Evolutionary conservation across 2,329 filamentous ascomycete genomes (phyloP), one percentile per base, ranked within the genome.

Genomic region (Colletotrichum liriopes): DNA sequence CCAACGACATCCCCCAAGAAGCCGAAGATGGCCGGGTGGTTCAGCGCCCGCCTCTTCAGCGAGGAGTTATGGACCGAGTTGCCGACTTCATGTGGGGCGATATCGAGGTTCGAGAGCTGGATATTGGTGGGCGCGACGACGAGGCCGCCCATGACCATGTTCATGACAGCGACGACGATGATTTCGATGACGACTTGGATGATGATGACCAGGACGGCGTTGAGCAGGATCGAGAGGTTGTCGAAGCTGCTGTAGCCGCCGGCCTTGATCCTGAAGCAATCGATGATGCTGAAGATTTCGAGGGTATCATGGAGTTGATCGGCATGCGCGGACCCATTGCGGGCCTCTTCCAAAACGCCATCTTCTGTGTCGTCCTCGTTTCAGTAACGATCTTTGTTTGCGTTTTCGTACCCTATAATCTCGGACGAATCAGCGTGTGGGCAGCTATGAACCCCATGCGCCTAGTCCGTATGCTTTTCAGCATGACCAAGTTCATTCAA

Each of bases 281-380:
- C 52, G 93, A 95, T 54, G 93, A 98, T 76, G 93, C 93, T 12
- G 96, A 99, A 82, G 96, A 99, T 78, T 91, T 99, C 20, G 96
- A 99, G 80, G 96, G 96, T 0, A 94, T 99, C 64, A 91, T 99
- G 86, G 96, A 99, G 81, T 89, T 99, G 20, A 93, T 99, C 71
- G 96, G 96, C 47, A 97, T 99, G 93, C 94, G 97, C 78, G 96
- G 96, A 0, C 96, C 96, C 0, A 87, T 99, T 3, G 92, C 93
- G 18, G 95, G 94, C 3, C 88, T 99, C 7, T 91, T 98, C 76
- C 96, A 99, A 78, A 99, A 99, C 76, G 95, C 94, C 67, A 91
- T 98, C 20, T 99, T 99, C 82, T 98, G 96, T 79, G 93, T 93
- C 9, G 92, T 98, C 56, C 87, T 99, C 37, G 94, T 99, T 18